Conservation (phyloP, 2,329 filamentous ascomycete genomes). For the Zalaria sp. region DNA sequence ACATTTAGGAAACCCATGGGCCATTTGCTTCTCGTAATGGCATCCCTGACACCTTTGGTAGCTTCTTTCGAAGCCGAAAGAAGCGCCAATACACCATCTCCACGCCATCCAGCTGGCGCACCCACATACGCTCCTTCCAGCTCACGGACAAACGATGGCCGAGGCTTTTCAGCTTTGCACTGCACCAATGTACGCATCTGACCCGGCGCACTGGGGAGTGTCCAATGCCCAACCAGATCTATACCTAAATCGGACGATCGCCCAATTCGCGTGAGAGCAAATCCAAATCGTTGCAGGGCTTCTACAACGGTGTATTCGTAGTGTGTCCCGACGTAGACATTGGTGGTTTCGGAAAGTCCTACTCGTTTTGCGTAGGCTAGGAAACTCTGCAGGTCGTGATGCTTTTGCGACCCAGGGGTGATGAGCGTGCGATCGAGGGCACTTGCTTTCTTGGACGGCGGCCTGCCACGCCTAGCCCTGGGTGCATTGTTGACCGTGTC, state of each 20-base stretch:
- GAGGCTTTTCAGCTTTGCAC: conserved; percentile 48
- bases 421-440: not conserved
- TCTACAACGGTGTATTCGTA: conserved; percentile 59
- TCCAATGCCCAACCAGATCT: conserved; percentile 61
- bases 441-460: not conserved
- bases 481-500: no score
- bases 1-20: conserved; percentile 62
- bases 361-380: conserved; percentile 46
- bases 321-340: conserved; percentile 56
- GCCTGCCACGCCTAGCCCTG: no score
- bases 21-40: conserved; percentile 50
- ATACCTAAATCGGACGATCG: conserved; percentile 56
- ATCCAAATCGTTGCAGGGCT: conserved; percentile 45
- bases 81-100: conserved; percentile 51
- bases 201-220: conserved; percentile 29
- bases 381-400: conserved; percentile 52
- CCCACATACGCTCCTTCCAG: conserved; percentile 65
- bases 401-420: conserved; percentile 26
- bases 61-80: conserved; percentile 55
- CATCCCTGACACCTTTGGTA: conserved; percentile 65
- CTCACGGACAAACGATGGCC: conserved; percentile 53
- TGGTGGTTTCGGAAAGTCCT: conserved; percentile 40
- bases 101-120: conserved; percentile 60
- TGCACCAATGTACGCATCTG: conserved; percentile 40
- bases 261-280: conserved; percentile 51